Evolutionary conservation across 805 yeast species (phyloP).

Genomic region (Cyberlindnera amylophila): DNA sequence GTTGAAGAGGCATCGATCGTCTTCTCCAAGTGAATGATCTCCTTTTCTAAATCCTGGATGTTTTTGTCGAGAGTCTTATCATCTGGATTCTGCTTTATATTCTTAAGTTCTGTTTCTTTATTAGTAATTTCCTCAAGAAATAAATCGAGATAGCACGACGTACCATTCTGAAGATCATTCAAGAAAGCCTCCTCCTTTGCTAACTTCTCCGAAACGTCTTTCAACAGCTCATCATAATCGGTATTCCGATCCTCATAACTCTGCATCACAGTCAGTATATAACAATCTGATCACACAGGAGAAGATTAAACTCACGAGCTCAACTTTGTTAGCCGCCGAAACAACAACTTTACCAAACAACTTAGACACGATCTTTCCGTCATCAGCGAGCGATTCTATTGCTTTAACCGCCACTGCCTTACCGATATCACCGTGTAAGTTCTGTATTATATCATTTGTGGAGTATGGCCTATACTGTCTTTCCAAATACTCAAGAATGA

Average conservation of each 20-base stretch:
- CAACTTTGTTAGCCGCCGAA: constrained; percentile 39
- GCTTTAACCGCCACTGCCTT: constrained; percentile 34
- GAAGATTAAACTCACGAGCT: constrained; percentile 14
- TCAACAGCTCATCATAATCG: constrained; percentile 2
- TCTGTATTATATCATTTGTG: constrained; percentile 41
- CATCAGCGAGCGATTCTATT: constrained; percentile 33
- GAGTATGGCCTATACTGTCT: constrained; percentile 47
- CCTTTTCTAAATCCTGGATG: constrained; percentile 2
- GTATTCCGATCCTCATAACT: not conserved
- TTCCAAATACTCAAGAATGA: constrained; percentile 36
- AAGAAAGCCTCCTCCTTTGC: constrained; percentile 4
- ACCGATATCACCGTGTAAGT: constrained; percentile 38
- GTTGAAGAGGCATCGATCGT: constrained; percentile 2
- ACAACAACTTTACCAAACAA: constrained; percentile 41
- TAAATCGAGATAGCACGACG: too few species aligned
- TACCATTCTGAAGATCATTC: not conserved
- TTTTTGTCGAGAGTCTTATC: constrained; percentile 9
- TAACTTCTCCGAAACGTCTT: constrained; percentile 1
- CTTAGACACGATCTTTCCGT: constrained; percentile 35
- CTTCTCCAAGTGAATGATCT: constrained; percentile 5
- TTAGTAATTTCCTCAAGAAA: constrained; percentile 4
- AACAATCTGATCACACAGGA: too few species aligned
- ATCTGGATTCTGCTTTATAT: constrained; percentile 15
- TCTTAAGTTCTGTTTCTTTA: constrained; percentile 5
- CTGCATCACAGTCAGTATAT: too few species aligned